Percentiles rank a stretch among this genome's conserved stretches.
Evolutionary conservation across 768 basidiomycete genomes (phyloP).

Genomic region (Tulasnella sp.): DNA sequence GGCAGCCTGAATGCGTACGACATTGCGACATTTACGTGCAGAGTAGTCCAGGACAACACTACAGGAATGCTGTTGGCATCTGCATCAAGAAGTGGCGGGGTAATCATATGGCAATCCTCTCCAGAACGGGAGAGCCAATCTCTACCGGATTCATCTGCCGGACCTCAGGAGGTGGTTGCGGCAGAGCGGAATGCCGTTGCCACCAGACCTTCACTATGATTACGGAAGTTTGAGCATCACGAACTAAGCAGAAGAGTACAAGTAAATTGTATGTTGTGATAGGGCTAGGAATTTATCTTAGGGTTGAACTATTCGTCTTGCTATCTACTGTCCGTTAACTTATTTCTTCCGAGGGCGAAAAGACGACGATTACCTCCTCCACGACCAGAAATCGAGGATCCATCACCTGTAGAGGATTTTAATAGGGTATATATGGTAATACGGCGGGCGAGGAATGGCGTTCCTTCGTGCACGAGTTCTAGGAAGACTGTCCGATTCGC

Average conservation of each 20-base stretch:
- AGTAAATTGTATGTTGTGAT: background rate
- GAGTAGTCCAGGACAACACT: background rate
- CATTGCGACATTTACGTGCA: background rate
- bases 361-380: background rate
- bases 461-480: too few species aligned
- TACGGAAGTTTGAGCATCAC: background rate
- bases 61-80: background rate
- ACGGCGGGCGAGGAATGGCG: too few species aligned
- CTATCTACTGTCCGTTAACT: background rate
- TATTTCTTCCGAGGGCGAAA: too few species aligned
- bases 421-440: too few species aligned
- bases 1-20: background rate
- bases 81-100: background rate
- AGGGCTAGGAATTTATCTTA: background rate
- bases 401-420: too few species aligned
- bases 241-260: too few species aligned
- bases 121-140: background rate
- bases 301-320: background rate
- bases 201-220: background rate
- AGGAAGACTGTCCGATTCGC: too few species aligned
- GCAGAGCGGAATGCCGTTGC: background rate
- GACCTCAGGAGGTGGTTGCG: background rate
- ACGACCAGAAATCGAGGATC: too few species aligned
- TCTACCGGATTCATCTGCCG: background rate
- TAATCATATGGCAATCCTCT: background rate